These are phyloP conservation scores for Salix brachista DNA, from an alignment of 345 rosid genomes.

Conservation along the genomic window DNA sequence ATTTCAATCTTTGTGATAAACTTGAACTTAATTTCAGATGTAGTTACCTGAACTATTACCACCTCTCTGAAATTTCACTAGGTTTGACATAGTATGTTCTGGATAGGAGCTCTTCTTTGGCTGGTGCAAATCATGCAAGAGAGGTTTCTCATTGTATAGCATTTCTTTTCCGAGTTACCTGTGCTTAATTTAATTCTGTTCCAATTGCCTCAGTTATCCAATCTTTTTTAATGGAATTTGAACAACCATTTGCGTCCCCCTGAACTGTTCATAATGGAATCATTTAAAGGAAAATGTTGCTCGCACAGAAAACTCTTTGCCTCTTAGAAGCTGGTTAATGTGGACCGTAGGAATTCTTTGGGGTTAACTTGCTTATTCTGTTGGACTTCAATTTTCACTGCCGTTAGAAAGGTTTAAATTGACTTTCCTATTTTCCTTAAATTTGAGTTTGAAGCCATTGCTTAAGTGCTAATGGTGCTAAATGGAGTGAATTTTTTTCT, in stretches of 20 bases:
- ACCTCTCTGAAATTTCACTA: not conserved
- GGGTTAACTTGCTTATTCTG: not conserved
- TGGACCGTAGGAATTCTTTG: not conserved
- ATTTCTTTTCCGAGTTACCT: not conserved
- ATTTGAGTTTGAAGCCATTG: not conserved
- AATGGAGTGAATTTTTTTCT: not conserved
- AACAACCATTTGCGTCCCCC: not conserved
- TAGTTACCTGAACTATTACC: not conserved
- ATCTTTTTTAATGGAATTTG: not conserved
- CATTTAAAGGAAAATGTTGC: not conserved
- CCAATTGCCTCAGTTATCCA: not conserved
- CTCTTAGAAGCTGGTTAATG: not conserved
- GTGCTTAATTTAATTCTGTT: not conserved
- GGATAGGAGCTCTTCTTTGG: not conserved
- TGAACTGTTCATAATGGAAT: not conserved
- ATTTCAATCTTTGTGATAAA: not conserved
- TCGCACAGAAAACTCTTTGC: not conserved
- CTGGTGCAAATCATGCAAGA: not conserved
- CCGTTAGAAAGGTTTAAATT: not conserved
- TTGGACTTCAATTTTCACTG: not conserved
- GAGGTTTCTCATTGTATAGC: not conserved
- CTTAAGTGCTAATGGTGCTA: not conserved
- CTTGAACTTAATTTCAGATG: not conserved
- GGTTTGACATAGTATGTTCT: not conserved
- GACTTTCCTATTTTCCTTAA: not conserved